Conservation (phyloP, 164 flowering plant species). For the Dillenia suffruticosa region DNA sequence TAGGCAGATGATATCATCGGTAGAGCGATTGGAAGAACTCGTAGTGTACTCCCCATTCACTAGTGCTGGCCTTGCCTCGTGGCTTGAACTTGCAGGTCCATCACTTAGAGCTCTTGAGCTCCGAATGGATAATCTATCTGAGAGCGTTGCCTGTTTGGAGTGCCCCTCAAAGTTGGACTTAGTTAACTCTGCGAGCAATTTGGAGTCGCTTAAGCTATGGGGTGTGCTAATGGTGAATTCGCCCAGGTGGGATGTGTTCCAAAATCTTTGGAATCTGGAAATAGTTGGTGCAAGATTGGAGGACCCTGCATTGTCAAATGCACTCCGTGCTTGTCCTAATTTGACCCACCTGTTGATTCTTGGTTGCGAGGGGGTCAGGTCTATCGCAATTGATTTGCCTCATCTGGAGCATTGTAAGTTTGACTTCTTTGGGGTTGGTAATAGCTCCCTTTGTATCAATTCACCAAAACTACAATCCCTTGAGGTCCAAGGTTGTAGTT, state of each 20-base stretch:
- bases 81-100: constrained; percentile 36
- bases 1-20: constrained; percentile 38
- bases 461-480: constrained; percentile 52
- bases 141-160: constrained; percentile 21
- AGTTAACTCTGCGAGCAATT: constrained; percentile 33
- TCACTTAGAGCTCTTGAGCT: constrained; percentile 72
- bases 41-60: constrained; percentile 77
- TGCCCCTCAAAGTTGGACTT: constrained; percentile 53
- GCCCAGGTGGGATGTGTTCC: constrained; percentile 71
- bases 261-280: constrained; percentile 49
- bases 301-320: constrained; percentile 44
- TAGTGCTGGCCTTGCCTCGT: constrained; percentile 48
- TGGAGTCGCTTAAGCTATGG: constrained; percentile 79
- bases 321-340: constrained; percentile 69
- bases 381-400: constrained; percentile 54
- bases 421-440: constrained; percentile 69
- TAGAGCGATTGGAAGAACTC: constrained; percentile 47
- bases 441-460: constrained; percentile 44
- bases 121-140: constrained; percentile 59
- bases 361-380: constrained; percentile 68
- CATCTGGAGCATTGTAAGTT: constrained; percentile 62
- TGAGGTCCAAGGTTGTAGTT: constrained; percentile 78
- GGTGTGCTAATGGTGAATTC: constrained; percentile 58
- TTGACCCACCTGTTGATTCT: constrained; percentile 53
- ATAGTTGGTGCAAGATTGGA: constrained; percentile 74